phyloP scores from a whole-genome alignment of 2,329 filamentous ascomycete species.

The Aspergillus flavus region DNA sequence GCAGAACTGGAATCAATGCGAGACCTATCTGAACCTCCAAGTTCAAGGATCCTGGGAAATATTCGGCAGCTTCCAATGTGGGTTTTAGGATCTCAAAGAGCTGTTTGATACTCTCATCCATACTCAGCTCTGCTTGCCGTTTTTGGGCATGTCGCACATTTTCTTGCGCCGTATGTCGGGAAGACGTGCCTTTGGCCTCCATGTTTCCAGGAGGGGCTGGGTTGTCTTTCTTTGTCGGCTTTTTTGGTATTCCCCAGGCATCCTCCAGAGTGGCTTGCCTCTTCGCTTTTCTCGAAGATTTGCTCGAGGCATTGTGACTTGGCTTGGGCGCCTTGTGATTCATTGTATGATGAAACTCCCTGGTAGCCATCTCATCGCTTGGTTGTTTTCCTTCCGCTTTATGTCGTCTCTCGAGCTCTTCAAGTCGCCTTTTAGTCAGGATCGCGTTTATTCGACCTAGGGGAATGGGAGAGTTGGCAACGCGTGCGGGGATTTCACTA shows the following conservation, averaged over 20 bases:
- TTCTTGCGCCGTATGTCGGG: neutral
- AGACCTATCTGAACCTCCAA: slow-evolving; percentile 44
- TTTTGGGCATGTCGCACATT: neutral
- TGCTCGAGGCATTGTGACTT: slow-evolving; percentile 18
- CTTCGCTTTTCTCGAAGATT: slow-evolving; percentile 22
- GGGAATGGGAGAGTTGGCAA: neutral
- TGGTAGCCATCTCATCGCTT: slow-evolving; percentile 23
- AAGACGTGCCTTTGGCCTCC: neutral
- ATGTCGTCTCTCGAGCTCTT: slow-evolving; percentile 17
- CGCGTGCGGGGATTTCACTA: neutral
- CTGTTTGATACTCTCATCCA: slow-evolving; percentile 19
- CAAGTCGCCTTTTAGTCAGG: slow-evolving; percentile 12
- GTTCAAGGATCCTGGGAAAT: slow-evolving; percentile 37
- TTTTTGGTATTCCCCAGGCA: slow-evolving; percentile 28
- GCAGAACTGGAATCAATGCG: slow-evolving; percentile 32
- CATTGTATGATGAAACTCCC: slow-evolving; percentile 34
- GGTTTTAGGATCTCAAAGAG: slow-evolving; percentile 34
- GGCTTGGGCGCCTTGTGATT: slow-evolving; percentile 28
- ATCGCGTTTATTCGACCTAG: slow-evolving; percentile 4
- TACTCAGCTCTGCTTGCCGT: neutral
- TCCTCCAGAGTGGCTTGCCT: slow-evolving; percentile 33
- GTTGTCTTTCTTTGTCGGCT: slow-evolving; percentile 7
- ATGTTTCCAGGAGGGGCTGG: neutral
- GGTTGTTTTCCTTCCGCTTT: slow-evolving; percentile 14
- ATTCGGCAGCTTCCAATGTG: slow-evolving; percentile 35